A percentile compares a stretch with the other conserved stretches of the same genome.
Conservation (phyloP, 352 stramenopile genomes). For the Phytopythium delawarense region DNA sequence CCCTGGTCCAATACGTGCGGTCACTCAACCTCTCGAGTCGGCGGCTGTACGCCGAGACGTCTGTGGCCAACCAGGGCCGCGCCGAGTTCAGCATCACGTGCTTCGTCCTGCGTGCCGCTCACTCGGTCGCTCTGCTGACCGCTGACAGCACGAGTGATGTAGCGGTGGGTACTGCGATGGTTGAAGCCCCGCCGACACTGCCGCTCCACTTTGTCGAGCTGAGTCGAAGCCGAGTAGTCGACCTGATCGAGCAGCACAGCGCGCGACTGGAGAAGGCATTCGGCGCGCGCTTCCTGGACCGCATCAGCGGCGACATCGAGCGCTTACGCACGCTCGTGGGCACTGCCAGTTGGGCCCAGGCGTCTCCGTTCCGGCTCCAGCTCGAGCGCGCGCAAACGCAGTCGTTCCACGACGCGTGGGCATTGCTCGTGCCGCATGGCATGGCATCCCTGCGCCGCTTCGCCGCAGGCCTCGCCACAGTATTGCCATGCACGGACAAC, state of each 20-base stretch:
- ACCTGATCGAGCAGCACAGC: constrained; percentile 25
- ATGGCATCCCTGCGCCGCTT: constrained; percentile 11
- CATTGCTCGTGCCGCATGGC: constrained; percentile 4
- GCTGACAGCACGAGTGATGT: background rate
- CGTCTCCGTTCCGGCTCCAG: background rate
- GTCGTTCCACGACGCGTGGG: constrained; percentile 15
- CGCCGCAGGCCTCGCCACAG: constrained; percentile 17
- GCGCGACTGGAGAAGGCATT: constrained; percentile 17
- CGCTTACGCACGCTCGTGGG: constrained; percentile 8
- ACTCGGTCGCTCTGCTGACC: background rate
- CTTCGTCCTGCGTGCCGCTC: constrained; percentile 11
- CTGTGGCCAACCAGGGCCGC: constrained; percentile 2
- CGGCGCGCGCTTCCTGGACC: constrained; percentile 19
- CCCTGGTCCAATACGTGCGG: constrained; percentile 19
- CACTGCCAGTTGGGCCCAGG: background rate
- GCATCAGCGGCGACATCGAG: constrained; percentile 20
- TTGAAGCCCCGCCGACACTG: constrained; percentile 10
- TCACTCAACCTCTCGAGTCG: constrained; percentile 27
- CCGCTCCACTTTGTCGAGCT: constrained; percentile 19
- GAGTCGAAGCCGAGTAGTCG: constrained; percentile 12
- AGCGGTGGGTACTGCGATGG: background rate
- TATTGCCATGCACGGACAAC: background rate
- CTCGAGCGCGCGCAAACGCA: constrained; percentile 4
- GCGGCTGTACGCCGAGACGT: constrained; percentile 16
- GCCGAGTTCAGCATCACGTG: constrained; percentile 13